Evolutionary conservation across 176 grass and related monocot genomes (phyloP).

Genomic region (Aegilops tauschii): DNA sequence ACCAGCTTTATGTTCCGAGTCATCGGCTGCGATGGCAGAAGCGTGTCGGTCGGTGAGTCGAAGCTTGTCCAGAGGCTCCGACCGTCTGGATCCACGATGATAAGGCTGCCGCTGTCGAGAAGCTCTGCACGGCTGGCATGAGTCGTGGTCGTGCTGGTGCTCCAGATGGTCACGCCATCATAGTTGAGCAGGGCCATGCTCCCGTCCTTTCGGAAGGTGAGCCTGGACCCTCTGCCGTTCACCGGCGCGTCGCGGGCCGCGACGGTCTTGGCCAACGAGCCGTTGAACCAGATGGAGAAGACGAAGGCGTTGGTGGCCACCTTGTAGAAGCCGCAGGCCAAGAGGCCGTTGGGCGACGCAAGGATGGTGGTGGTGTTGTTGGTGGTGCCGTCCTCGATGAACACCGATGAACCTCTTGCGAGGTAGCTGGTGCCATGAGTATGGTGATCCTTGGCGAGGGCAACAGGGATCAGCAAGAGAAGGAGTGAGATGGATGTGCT

Average conservation of each 20-base stretch:
- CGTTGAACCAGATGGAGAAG: conserved; percentile 58
- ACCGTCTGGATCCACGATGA: conserved; percentile 11
- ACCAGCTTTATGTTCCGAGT: conserved; percentile 37
- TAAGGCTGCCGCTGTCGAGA: conserved; percentile 38
- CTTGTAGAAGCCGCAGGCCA: conserved; percentile 63
- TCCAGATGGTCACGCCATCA: conserved; percentile 30
- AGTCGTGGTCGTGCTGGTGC: conserved; percentile 13
- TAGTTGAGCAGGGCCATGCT: conserved; percentile 28
- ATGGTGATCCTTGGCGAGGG: not conserved
- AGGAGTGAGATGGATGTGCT: not conserved
- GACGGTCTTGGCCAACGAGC: conserved; percentile 14
- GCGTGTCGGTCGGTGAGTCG: conserved; percentile 49
- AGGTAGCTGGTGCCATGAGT: conserved; percentile 7
- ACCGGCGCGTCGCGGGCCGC: conserved; percentile 35
- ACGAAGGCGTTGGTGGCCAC: conserved; percentile 54
- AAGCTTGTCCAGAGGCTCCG: conserved; percentile 39
- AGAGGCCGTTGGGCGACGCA: conserved; percentile 36
- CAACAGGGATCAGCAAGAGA: not conserved
- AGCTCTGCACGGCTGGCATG: not conserved
- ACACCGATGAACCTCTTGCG: conserved; percentile 5
- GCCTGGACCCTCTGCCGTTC: conserved; percentile 45
- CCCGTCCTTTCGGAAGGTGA: conserved; percentile 23
- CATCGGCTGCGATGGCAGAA: conserved; percentile 44
- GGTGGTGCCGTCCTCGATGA: not conserved
- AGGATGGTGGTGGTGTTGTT: conserved; percentile 18